phyloP scores from a whole-genome alignment of 805 yeast species.

The Candida bentonensis region DNA sequence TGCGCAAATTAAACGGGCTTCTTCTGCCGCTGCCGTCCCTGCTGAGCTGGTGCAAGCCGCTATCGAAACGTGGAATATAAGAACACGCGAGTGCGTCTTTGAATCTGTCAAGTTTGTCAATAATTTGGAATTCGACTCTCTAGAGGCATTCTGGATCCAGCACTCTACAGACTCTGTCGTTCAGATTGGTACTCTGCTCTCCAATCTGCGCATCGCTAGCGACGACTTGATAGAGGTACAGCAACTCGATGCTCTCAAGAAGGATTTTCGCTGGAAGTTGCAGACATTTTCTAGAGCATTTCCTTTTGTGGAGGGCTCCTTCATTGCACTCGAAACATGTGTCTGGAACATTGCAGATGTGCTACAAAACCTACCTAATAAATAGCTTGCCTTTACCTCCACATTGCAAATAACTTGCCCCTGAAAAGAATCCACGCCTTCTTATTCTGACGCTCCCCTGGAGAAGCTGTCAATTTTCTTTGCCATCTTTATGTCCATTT shows the following conservation, averaged over 20 bases:
- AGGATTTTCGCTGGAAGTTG: slow-evolving; percentile 12
- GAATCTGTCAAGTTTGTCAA: slow-evolving; percentile 4
- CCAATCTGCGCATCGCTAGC: slow-evolving; percentile 3
- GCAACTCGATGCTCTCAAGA: slow-evolving; percentile 7
- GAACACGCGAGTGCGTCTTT: background rate
- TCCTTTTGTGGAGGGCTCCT: slow-evolving; percentile 13
- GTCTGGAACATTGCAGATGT: slow-evolving; percentile 9
- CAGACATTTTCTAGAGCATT: slow-evolving; percentile 13
- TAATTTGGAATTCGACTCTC: slow-evolving; percentile 3
- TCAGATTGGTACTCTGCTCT: slow-evolving; percentile 6
- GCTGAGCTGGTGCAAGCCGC: slow-evolving; percentile 3
- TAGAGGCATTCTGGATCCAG: slow-evolving; percentile 8
- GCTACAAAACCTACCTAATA: background rate
- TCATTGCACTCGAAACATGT: slow-evolving; percentile 10
- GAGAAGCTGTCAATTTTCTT: background rate
- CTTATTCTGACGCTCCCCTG: too few species aligned
- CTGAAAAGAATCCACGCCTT: too few species aligned
- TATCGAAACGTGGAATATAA: background rate
- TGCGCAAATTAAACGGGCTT: background rate
- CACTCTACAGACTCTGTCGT: slow-evolving; percentile 8
- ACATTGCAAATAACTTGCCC: too few species aligned
- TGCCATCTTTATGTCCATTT: background rate
- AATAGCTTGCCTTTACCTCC: too few species aligned
- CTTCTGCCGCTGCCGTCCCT: slow-evolving; percentile 6
- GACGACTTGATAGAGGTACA: slow-evolving; percentile 6